These are phyloP conservation scores for Malus asiatica DNA, from an alignment of 306 rosid species.

Conservation along the genomic window DNA sequence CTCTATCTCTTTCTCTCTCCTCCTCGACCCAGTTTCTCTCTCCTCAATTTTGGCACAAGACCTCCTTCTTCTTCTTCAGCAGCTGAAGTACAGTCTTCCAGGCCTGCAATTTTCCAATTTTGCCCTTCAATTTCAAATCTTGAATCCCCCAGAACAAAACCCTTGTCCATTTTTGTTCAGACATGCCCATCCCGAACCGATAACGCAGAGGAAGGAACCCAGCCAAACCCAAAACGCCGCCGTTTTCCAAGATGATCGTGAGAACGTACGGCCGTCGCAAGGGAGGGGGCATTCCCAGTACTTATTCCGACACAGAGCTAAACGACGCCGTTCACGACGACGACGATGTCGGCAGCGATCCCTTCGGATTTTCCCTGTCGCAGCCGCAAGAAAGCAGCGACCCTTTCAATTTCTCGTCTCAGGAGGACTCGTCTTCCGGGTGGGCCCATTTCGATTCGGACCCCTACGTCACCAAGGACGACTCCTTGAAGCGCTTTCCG, in stretches of 20 bases:
- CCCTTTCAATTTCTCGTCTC: slow-evolving; percentile 63
- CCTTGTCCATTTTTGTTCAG: neutral
- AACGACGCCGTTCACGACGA: slow-evolving; percentile 63
- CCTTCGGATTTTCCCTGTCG: slow-evolving; percentile 37
- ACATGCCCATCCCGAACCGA: neutral
- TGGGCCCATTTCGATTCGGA: slow-evolving; percentile 78
- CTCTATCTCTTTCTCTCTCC: neutral
- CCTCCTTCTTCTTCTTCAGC: neutral
- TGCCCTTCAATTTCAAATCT: neutral
- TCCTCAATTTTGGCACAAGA: neutral
- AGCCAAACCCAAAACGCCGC: neutral
- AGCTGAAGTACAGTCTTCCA: neutral
- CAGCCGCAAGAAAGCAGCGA: slow-evolving; percentile 56
- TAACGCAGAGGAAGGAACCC: neutral
- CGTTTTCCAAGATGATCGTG: slow-evolving; percentile 55
- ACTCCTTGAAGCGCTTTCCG: slow-evolving; percentile 22
- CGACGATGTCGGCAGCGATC: slow-evolving; percentile 45
- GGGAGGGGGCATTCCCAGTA: slow-evolving; percentile 43
- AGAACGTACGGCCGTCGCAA: slow-evolving; percentile 93
- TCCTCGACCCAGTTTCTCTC: no score
- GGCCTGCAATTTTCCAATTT: neutral
- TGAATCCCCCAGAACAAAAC: slow-evolving; percentile 18
- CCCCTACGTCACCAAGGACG: slow-evolving; percentile 26
- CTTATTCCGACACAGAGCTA: slow-evolving; percentile 47
- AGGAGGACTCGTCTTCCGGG: slow-evolving; percentile 58